Evolutionary conservation across 805 yeast species (phyloP).

Genomic region (Candida boleticola): DNA sequence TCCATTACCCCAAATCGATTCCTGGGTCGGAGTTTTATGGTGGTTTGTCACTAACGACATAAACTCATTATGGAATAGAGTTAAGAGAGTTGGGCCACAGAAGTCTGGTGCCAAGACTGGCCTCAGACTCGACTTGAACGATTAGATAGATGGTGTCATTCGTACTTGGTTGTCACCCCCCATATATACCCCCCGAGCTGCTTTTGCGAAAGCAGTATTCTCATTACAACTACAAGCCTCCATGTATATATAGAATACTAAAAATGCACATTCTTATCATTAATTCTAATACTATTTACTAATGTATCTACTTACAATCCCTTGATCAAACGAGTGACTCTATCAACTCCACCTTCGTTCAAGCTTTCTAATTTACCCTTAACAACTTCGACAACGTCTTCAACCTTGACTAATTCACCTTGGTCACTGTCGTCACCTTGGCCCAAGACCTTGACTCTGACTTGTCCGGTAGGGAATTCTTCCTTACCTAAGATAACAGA

Average conservation of each 20-base stretch:
- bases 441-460: conserved; percentile 86
- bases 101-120: conserved; percentile 30
- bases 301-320: conserved; percentile 38
- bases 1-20: conserved; percentile 70
- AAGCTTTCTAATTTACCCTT: conserved; percentile 31
- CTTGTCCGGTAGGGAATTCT: conserved; percentile 76
- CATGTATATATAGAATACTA: neutral
- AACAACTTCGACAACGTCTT: conserved; percentile 54
- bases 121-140: conserved; percentile 4
- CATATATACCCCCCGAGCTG: too few species aligned
- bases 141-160: too few species aligned
- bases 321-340: conserved; percentile 60
- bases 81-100: conserved; percentile 55
- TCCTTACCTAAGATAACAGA: conserved; percentile 96
- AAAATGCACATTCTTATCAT: neutral
- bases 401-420: conserved; percentile 73
- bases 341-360: conserved; percentile 57
- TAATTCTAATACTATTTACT: too few species aligned
- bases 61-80: conserved; percentile 77
- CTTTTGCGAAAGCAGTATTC: too few species aligned
- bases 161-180: too few species aligned
- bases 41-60: conserved; percentile 68
- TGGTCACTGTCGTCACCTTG: conserved; percentile 83
- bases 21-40: conserved; percentile 77
- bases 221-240: too few species aligned